Conservation (phyloP, 108 stramenopile genomes). For the Mayamaea pseudoterrestris region DNA sequence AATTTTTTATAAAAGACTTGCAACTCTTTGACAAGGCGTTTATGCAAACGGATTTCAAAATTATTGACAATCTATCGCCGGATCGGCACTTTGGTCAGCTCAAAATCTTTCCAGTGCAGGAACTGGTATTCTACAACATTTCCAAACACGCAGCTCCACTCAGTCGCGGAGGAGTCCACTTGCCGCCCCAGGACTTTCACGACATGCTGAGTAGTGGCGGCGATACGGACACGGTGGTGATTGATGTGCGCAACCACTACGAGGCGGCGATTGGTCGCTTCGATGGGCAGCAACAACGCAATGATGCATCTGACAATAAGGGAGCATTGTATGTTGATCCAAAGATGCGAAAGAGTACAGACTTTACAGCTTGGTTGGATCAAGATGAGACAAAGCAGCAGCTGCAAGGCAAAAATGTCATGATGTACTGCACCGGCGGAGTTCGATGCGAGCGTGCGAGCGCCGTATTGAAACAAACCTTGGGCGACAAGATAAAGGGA, state of each 20-base stretch:
- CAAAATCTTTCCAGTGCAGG: constrained; percentile 80
- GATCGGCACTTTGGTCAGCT: constrained; percentile 83
- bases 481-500: constrained; percentile 59
- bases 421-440: constrained; percentile 88
- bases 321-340: constrained; percentile 80
- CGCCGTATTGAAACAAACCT: constrained; percentile 62
- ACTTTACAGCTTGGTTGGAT: constrained; percentile 73
- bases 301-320: constrained; percentile 5
- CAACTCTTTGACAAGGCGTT: constrained; percentile 54
- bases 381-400: constrained; percentile 59
- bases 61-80: constrained; percentile 52
- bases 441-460: constrained; percentile 84
- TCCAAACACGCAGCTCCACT: constrained; percentile 33
- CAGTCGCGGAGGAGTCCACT: constrained; percentile 50
- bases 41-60: constrained; percentile 68
- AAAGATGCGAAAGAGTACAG: constrained; percentile 79
- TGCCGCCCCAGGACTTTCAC: constrained; percentile 80
- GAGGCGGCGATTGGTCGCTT: constrained; percentile 79
- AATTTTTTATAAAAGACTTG: constrained; percentile 57
- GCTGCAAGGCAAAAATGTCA: constrained; percentile 60
- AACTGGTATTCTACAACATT: constrained; percentile 86
- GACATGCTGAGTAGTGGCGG: constrained; percentile 42
- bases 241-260: constrained; percentile 83
- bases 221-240: constrained; percentile 79
- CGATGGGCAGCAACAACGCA: constrained; percentile 28